A percentile compares a stretch with the other conserved stretches of the same genome.
These are phyloP conservation scores for Saccharomyces pastorianus DNA, from an alignment of 1,139 yeast species.

Conservation along the genomic window DNA sequence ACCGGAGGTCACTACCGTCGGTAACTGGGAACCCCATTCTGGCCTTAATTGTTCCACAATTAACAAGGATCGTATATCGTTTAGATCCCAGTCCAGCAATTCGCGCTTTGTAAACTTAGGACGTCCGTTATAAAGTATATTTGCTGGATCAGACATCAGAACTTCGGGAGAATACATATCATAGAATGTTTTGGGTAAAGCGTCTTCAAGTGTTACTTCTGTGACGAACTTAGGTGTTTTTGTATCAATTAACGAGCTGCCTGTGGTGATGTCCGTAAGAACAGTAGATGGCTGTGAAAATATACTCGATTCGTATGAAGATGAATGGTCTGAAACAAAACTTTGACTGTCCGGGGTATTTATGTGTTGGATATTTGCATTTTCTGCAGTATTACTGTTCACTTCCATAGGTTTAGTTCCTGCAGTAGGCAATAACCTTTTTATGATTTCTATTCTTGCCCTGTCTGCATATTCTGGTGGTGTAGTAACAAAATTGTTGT, in stretches of 20 bases:
- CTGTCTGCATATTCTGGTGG: constrained; percentile 36
- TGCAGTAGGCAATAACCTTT: constrained; percentile 22
- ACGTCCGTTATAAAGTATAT: constrained; percentile 43
- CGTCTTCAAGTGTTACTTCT: constrained; percentile 32
- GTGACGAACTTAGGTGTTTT: constrained; percentile 12
- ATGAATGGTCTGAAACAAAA: constrained; percentile 17
- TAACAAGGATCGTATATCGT: constrained; percentile 54
- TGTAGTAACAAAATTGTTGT: constrained; percentile 30
- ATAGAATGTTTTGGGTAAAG: constrained; percentile 41
- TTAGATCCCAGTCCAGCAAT: constrained; percentile 55
- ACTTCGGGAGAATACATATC: constrained; percentile 52
- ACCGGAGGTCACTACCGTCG: constrained; percentile 32
- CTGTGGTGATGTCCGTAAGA: constrained; percentile 12
- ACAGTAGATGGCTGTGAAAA: constrained; percentile 24
- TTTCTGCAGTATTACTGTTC: not conserved
- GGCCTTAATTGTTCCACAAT: constrained; percentile 43
- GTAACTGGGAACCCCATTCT: constrained; percentile 47
- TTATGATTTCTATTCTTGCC: constrained; percentile 36
- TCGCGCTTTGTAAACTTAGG: constrained; percentile 54
- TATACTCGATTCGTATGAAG: constrained; percentile 24
- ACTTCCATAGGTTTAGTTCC: not conserved
- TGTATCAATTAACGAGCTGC: constrained; percentile 7
- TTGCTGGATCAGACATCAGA: constrained; percentile 32
- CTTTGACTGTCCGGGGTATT: constrained; percentile 13
- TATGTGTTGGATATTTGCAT: constrained; percentile 2